These are phyloP conservation scores for Zymoseptoria tritici DNA, from an alignment of 2,329 filamentous ascomycete genomes.

Conservation along the genomic window DNA sequence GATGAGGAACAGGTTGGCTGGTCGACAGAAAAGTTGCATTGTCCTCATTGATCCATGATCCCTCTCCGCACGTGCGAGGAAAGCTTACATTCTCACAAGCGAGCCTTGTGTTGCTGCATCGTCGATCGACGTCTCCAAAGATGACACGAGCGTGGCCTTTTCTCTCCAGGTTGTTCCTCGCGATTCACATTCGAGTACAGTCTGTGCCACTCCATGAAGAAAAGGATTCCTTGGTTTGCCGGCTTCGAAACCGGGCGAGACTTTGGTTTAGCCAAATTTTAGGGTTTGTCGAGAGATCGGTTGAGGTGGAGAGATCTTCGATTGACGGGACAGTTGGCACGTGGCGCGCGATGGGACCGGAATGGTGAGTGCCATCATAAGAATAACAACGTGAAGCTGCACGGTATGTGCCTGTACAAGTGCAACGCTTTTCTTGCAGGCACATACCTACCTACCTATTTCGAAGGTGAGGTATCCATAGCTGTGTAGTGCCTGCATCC, in stretches of 20 bases:
- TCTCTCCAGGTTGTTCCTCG: neutral
- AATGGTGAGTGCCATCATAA: neutral
- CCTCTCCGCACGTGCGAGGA: no score
- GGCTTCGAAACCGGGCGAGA: neutral
- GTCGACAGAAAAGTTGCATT: no score
- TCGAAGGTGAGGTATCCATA: neutral
- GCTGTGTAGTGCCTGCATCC: neutral
- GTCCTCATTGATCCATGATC: neutral
- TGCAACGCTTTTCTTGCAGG: neutral
- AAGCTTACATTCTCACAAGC: no score
- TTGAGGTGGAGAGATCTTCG: neutral
- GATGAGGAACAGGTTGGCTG: no score
- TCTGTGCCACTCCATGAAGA: neutral
- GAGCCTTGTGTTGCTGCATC: no score
- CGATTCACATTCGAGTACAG: neutral
- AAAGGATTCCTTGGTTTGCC: neutral
- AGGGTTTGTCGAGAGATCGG: neutral
- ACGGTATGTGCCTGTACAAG: neutral
- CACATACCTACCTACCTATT: neutral
- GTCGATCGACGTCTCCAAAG: no score
- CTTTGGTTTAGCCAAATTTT: neutral
- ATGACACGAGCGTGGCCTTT: no score
- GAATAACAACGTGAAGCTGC: neutral
- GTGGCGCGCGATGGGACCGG: neutral
- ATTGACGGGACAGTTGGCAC: neutral